A percentile compares a stretch with the other conserved stretches of the same genome.
Evolutionary conservation across 441 rosid species (phyloP).

Genomic region (Syzygium malaccense): DNA sequence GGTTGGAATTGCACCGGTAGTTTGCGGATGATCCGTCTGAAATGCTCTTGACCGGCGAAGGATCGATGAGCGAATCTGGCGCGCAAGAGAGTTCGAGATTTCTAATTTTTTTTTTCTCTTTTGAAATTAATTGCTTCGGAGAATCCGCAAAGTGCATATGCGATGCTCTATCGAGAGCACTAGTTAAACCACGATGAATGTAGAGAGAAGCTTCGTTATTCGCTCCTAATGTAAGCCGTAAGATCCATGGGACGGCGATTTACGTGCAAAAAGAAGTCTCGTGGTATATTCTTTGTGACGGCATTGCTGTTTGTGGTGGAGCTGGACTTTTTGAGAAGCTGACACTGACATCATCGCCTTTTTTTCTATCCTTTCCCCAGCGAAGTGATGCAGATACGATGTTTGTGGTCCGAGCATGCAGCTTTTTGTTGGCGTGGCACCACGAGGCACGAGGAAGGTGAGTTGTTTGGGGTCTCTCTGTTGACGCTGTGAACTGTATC

Average conservation of each 20-base stretch:
- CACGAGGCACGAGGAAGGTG: constrained; percentile 20
- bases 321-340: background rate
- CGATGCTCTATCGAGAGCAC: background rate
- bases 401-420: constrained; percentile 21
- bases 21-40: background rate
- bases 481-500: background rate
- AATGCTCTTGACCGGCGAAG: background rate
- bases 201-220: background rate
- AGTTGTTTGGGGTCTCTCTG: constrained; percentile 4
- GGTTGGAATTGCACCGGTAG: background rate
- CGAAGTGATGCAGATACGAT: constrained; percentile 10
- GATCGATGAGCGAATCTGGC: background rate
- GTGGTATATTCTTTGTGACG: background rate
- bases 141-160: background rate
- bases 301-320: background rate
- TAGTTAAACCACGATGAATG: background rate
- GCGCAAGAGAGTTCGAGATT: background rate
- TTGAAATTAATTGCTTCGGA: background rate
- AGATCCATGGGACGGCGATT: background rate
- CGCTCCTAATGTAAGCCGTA: background rate
- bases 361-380: constrained; percentile 9
- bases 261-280: background rate
- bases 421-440: constrained; percentile 4
- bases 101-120: background rate
- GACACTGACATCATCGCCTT: background rate